These are phyloP conservation scores for Starmerella stigmatis DNA, from an alignment of 805 yeast species.

Conservation along the genomic window DNA sequence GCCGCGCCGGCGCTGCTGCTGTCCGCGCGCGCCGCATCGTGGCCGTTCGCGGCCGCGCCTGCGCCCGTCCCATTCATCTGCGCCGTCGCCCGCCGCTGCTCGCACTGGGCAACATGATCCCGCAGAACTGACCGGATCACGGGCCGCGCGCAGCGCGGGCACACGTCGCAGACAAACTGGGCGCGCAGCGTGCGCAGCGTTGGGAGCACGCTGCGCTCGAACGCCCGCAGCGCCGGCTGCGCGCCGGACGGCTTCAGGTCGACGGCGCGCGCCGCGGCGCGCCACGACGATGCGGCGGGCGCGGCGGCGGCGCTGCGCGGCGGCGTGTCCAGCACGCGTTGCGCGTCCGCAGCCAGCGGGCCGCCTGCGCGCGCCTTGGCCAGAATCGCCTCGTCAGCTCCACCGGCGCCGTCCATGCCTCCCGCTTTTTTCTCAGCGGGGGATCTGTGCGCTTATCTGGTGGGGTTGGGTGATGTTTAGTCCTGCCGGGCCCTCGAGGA, in stretches of 20 bases:
- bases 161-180: constrained; percentile 25
- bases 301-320: not conserved
- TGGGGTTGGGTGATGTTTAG: not conserved
- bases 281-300: constrained; percentile 18
- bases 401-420: constrained; percentile 10
- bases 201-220: constrained; percentile 25
- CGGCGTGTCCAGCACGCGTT: not conserved
- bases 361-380: constrained; percentile 18
- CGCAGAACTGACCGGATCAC: constrained; percentile 21
- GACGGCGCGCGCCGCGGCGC: constrained; percentile 20
- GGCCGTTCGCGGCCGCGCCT: not conserved
- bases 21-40: not conserved
- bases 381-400: constrained; percentile 11
- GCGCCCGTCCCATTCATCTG: not conserved
- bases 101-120: constrained; percentile 23
- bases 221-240: constrained; percentile 17
- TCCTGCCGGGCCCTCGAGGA: not conserved
- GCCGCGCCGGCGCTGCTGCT: not conserved
- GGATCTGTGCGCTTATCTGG: not conserved
- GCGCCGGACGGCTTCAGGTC: constrained; percentile 9
- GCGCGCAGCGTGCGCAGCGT: constrained; percentile 25
- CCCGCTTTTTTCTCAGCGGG: not conserved
- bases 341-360: constrained; percentile 1
- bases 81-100: not conserved
- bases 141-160: constrained; percentile 29